Percentiles rank a stretch among this genome's conserved stretches.
Evolutionary conservation across 2,329 filamentous ascomycete species (phyloP).

Genomic region (Didymella keratinophila): DNA sequence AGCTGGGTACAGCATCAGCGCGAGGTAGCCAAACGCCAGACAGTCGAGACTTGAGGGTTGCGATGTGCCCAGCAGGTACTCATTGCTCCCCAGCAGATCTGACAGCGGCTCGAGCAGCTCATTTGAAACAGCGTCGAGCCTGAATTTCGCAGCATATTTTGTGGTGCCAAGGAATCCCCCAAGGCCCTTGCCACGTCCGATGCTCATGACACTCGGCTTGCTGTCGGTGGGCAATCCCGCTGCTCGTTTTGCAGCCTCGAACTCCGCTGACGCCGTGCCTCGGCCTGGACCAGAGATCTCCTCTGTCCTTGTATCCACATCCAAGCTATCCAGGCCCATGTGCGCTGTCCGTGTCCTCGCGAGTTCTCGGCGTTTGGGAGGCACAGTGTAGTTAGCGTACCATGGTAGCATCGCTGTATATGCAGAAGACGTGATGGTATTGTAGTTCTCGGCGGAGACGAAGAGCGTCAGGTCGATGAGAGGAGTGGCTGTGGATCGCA

Average conservation of each 20-base stretch:
- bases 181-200: constrained; percentile 66
- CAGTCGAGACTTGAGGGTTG: constrained; percentile 76
- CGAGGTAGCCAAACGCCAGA: constrained; percentile 79
- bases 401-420: constrained; percentile 83
- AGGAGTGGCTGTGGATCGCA: constrained; percentile 76
- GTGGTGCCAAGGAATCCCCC: constrained; percentile 69
- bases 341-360: constrained; percentile 72
- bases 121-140: constrained; percentile 75
- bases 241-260: constrained; percentile 48
- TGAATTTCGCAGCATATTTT: constrained; percentile 76
- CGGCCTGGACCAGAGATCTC: constrained; percentile 42
- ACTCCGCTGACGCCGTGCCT: constrained; percentile 44
- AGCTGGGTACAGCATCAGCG: constrained; percentile 71
- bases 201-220: constrained; percentile 53
- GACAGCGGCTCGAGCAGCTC: constrained; percentile 74
- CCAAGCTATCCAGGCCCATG: constrained; percentile 57
- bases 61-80: constrained; percentile 62
- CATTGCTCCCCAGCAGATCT: constrained; percentile 64
- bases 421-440: constrained; percentile 75
- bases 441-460: constrained; percentile 89
- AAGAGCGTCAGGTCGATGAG: constrained; percentile 89
- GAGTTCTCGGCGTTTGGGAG: constrained; percentile 72
- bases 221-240: constrained; percentile 49
- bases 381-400: constrained; percentile 87
- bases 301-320: constrained; percentile 53